A percentile compares a stretch with the other conserved stretches of the same genome.
Conservation (phyloP, 441 rosid genomes). For the Isatis lusitanica region DNA sequence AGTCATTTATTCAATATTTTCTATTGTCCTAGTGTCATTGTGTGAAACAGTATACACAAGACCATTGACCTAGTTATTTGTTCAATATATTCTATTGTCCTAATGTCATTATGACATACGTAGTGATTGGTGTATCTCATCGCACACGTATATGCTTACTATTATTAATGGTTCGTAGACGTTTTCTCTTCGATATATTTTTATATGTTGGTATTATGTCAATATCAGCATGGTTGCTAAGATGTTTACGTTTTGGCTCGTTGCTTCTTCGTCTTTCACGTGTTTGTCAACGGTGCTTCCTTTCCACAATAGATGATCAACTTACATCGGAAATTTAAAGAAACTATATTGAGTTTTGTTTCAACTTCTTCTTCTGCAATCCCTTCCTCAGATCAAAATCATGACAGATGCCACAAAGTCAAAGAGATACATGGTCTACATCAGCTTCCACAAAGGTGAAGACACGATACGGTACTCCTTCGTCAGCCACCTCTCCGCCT, state of each 20-base stretch:
- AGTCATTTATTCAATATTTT: neutral
- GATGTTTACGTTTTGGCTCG: neutral
- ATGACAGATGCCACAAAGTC: neutral
- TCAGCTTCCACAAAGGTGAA: constrained; percentile 8
- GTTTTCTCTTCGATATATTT: neutral
- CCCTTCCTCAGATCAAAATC: neutral
- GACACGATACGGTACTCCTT: neutral
- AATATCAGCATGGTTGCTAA: neutral
- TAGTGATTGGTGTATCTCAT: neutral
- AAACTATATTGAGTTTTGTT: neutral
- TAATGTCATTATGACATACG: neutral
- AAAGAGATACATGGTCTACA: neutral
- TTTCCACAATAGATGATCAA: neutral
- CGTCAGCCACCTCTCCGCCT: neutral
- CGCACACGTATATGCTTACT: neutral
- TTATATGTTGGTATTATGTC: neutral
- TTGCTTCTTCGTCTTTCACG: neutral
- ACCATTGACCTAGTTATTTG: neutral
- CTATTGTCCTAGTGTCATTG: neutral
- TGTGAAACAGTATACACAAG: neutral
- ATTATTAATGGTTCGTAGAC: neutral
- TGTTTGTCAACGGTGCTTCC: neutral
- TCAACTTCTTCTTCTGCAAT: neutral
- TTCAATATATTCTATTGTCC: neutral
- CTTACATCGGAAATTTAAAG: no score